Evolutionary conservation across 2,329 filamentous ascomycete genomes (phyloP), one percentile per base, ranked within the genome.

Genomic region (Alternaria ventricosa): DNA sequence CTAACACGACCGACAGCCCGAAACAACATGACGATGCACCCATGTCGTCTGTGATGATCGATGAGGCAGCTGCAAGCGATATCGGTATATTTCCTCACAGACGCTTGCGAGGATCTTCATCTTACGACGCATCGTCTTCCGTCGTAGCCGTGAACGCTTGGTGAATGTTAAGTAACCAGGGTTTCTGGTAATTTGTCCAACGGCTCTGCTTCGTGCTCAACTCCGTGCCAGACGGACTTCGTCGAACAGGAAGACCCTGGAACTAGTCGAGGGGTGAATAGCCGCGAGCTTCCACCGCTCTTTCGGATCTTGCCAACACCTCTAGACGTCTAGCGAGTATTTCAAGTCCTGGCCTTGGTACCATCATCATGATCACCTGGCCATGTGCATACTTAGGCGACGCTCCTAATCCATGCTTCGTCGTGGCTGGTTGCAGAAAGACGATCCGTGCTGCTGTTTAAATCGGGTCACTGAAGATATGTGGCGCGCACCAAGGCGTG

Each of bases 351-450:
- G 25, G 44, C 33, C 58, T 62, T 36, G 46, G 54, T 56, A 36
- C 23, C 54, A 53, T 51, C 44, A 49, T 46, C 54, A 56, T 60
- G 63, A 65, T 74, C 74, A 76, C 70, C 61, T 75, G 73, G 65
- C 58, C 64, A 57, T 55, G 55, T 69, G 61, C 69, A 66, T 68
- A 61, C 44, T 36, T 57, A 68, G 66, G 54, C 60, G 60, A 25
- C 55, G 55, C 36, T 65, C 55, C 64, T 66, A 68, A 69, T 67
- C 49, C 50, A 62, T 59, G 54, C 60, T 62, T 61, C 57, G 67
- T 71, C 73, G 72, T 68, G 63, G 57, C 45, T 49, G 33, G 30
- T 43, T 47, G 45, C 53, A 47, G 59, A 41, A 46, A 46, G 45
- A 56, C 54, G 59, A 57, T 43, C 15, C 25, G 59, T 55, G 44